Conservation (phyloP, 768 basidiomycete genomes). For the Neoboletus magnificus region DNA sequence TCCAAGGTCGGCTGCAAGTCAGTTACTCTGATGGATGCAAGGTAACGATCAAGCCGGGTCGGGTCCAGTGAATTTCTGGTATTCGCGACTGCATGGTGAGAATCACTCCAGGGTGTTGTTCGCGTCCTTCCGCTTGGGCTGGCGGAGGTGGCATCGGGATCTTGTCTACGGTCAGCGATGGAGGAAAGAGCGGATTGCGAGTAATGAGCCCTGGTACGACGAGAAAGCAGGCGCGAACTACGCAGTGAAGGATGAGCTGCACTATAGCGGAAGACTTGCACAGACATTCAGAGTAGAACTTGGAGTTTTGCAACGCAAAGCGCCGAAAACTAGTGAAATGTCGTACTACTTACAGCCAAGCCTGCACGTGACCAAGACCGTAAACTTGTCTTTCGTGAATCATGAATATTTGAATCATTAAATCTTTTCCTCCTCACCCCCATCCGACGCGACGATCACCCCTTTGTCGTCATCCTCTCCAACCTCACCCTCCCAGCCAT, state of each 20-base stretch:
- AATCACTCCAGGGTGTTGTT: neutral
- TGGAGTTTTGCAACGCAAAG: neutral
- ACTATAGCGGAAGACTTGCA: slow-evolving; percentile 13
- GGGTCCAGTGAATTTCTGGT: slow-evolving; percentile 35
- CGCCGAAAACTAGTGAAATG: neutral
- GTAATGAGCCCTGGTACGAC: slow-evolving; percentile 19
- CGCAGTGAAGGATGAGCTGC: slow-evolving; percentile 16
- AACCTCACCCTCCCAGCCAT: slow-evolving; percentile 64
- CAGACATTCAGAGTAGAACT: slow-evolving; percentile 17
- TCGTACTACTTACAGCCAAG: neutral
- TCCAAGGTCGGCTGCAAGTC: slow-evolving; percentile 49
- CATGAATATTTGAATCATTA: too few relatives aligned
- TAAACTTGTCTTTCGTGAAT: too few relatives aligned
- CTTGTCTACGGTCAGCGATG: slow-evolving; percentile 2
- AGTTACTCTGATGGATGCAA: slow-evolving; percentile 48
- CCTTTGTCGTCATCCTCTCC: slow-evolving; percentile 49
- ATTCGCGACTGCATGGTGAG: neutral
- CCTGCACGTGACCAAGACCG: slow-evolving; percentile 17
- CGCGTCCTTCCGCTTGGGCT: neutral
- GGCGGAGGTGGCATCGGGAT: slow-evolving; percentile 2
- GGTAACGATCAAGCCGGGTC: slow-evolving; percentile 52
- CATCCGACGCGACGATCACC: slow-evolving; percentile 18
- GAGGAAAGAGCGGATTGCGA: slow-evolving; percentile 24
- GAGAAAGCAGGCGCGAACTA: slow-evolving; percentile 14
- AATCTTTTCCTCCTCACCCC: slow-evolving; percentile 16